Evolutionary conservation across 192 early-diverging fungal species (phyloP).

Genomic region (Rhizoclosmatium globosum): DNA sequence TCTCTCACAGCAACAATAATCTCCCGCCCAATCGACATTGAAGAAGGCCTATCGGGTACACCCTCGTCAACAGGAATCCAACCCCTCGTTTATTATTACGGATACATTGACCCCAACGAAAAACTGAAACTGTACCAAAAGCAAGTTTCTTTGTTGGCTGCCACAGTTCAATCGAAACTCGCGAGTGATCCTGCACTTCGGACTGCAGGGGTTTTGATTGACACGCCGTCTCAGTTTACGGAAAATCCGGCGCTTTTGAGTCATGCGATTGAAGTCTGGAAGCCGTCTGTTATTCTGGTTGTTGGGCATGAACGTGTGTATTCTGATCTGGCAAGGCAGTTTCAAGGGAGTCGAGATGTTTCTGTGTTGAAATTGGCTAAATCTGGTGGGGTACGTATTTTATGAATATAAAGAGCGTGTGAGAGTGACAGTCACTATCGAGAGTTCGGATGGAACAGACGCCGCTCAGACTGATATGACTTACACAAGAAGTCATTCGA

Average conservation of each 20-base stretch:
- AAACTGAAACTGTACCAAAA: slow-evolving; percentile 84
- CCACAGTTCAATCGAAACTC: slow-evolving; percentile 69
- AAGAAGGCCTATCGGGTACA: slow-evolving; percentile 80
- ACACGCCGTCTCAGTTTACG: slow-evolving; percentile 82
- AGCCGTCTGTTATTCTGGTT: slow-evolving; percentile 73
- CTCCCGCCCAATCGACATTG: slow-evolving; percentile 80
- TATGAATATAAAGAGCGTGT: not conserved
- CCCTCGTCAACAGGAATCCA: slow-evolving; percentile 73
- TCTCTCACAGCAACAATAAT: slow-evolving; percentile 83
- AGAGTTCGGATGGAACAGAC: not conserved
- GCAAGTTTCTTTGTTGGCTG: slow-evolving; percentile 69
- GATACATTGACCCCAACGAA: slow-evolving; percentile 75
- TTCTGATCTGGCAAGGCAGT: slow-evolving; percentile 75
- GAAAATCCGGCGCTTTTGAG: slow-evolving; percentile 72
- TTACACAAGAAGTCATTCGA: no score
- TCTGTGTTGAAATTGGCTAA: slow-evolving; percentile 87
- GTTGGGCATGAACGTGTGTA: slow-evolving; percentile 95
- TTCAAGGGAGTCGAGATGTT: slow-evolving; percentile 57
- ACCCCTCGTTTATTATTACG: slow-evolving; percentile 92
- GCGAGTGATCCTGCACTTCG: slow-evolving; percentile 66
- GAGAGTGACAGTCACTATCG: no score
- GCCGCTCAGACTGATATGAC: no score
- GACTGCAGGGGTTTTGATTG: slow-evolving; percentile 82
- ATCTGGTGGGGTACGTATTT: slow-evolving; percentile 85
- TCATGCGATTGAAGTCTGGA: slow-evolving; percentile 74